Conservation (phyloP, 352 stramenopile genomes). For the Thalassiosira exigua region DNA sequence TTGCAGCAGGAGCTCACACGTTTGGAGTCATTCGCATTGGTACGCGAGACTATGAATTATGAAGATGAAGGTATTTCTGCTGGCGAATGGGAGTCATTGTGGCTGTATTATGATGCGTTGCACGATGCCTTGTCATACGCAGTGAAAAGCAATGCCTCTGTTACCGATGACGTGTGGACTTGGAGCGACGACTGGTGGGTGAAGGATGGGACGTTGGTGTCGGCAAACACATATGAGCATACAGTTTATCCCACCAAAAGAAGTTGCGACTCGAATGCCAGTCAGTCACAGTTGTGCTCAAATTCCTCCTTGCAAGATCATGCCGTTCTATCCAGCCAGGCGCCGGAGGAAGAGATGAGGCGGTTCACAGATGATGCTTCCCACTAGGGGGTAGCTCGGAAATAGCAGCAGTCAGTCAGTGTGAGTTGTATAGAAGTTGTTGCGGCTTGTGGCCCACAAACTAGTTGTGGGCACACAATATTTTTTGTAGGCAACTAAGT, state of each 20-base stretch:
- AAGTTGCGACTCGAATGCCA: no score
- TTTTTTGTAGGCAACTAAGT: no score
- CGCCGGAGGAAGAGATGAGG: no score
- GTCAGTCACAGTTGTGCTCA: no score
- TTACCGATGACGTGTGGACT: conserved; percentile 24
- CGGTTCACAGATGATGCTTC: no score
- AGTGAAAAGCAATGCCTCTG: conserved; percentile 20
- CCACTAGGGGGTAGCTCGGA: no score
- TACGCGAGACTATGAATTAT: background rate
- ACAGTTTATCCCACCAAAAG: background rate
- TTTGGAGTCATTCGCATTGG: conserved; percentile 20
- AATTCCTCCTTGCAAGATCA: no score
- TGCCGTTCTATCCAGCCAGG: no score
- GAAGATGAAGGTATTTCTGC: background rate
- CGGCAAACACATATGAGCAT: conserved; percentile 19
- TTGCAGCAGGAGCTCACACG: conserved; percentile 16
- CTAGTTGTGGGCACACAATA: no score
- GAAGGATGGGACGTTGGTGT: conserved; percentile 11
- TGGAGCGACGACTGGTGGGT: conserved; percentile 41
- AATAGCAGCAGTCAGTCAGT: no score
- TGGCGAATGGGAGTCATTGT: conserved; percentile 34
- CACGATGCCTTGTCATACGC: conserved; percentile 28
- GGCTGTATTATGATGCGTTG: conserved; percentile 44
- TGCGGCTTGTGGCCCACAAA: no score
- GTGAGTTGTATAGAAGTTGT: no score